phyloP scores from a whole-genome alignment of 2,329 filamentous ascomycete genomes.

The Clonostachys rosea region DNA sequence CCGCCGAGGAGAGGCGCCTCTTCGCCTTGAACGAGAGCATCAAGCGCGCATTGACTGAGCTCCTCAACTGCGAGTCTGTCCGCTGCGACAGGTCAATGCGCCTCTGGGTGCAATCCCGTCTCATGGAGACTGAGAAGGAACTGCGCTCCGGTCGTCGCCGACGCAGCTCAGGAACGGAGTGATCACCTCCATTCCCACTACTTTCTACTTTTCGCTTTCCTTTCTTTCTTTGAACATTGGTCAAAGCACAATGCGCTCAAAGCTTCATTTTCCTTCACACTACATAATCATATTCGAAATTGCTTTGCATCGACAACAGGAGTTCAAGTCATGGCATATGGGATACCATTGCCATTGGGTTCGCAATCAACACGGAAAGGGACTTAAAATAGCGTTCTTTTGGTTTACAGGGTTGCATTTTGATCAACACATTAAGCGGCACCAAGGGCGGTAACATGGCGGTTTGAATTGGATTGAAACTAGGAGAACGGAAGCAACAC shows the following conservation, averaged over 20 bases:
- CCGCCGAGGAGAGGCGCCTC: slow-evolving; percentile 46
- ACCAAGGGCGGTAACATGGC: too few relatives aligned
- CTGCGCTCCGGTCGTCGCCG: slow-evolving; percentile 47
- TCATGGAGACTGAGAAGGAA: slow-evolving; percentile 58
- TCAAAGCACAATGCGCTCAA: not conserved
- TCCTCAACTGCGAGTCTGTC: slow-evolving; percentile 55
- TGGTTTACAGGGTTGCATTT: too few relatives aligned
- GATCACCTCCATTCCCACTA: not conserved
- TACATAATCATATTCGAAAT: not conserved
- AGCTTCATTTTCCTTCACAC: not conserved
- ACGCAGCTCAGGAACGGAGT: slow-evolving; percentile 24
- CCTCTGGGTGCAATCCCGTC: slow-evolving; percentile 52
- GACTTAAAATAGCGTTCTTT: too few relatives aligned
- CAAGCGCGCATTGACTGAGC: slow-evolving; percentile 56
- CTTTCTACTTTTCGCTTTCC: not conserved
- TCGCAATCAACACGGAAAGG: too few relatives aligned
- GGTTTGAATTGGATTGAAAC: too few relatives aligned
- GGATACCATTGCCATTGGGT: too few relatives aligned
- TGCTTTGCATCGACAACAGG: too few relatives aligned
- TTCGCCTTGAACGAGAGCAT: slow-evolving; percentile 55
- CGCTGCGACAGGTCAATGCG: slow-evolving; percentile 45
- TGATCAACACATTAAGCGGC: too few relatives aligned
- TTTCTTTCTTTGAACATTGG: not conserved
- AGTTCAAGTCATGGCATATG: too few relatives aligned
- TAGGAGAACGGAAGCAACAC: too few relatives aligned